Conservation (phyloP, 2,329 filamentous ascomycete species). For the Aspergillus flavus region DNA sequence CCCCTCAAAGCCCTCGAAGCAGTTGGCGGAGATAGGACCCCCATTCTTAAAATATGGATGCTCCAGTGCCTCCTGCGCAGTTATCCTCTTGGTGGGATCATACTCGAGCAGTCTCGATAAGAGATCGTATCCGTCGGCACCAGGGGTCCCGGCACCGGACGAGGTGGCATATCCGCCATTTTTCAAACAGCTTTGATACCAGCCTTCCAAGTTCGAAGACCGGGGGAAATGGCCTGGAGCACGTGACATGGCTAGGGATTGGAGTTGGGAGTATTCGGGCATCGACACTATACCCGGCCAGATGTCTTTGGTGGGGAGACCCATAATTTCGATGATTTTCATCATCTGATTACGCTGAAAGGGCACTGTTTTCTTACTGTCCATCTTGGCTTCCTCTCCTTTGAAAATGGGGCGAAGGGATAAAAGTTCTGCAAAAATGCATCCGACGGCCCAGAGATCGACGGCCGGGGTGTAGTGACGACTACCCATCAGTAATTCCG, state of each 20-base stretch:
- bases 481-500: slow-evolving; percentile 86
- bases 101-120: slow-evolving; percentile 86
- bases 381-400: slow-evolving; percentile 98
- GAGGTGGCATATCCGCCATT: slow-evolving; percentile 56
- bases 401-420: slow-evolving; percentile 95
- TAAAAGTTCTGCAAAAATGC: slow-evolving; percentile 93
- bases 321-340: slow-evolving; percentile 96
- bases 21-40: slow-evolving; percentile 73
- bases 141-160: slow-evolving; percentile 59
- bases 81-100: slow-evolving; percentile 85
- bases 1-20: slow-evolving; percentile 84
- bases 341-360: slow-evolving; percentile 99
- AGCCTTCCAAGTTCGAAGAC: slow-evolving; percentile 69
- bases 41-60: slow-evolving; percentile 83
- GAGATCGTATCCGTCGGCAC: slow-evolving; percentile 77
- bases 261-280: slow-evolving; percentile 80
- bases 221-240: slow-evolving; percentile 54
- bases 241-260: slow-evolving; percentile 49
- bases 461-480: slow-evolving; percentile 97
- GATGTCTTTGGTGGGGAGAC: slow-evolving; percentile 80
- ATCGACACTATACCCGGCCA: slow-evolving; percentile 85
- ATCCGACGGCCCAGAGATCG: slow-evolving; percentile 96
- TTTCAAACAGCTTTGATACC: slow-evolving; percentile 74
- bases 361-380: slow-evolving; percentile 94
- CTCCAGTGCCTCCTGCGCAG: slow-evolving; percentile 83